These are phyloP conservation scores for Corchorus olitorius DNA, from an alignment of 345 rosid genomes.

Conservation along the genomic window DNA sequence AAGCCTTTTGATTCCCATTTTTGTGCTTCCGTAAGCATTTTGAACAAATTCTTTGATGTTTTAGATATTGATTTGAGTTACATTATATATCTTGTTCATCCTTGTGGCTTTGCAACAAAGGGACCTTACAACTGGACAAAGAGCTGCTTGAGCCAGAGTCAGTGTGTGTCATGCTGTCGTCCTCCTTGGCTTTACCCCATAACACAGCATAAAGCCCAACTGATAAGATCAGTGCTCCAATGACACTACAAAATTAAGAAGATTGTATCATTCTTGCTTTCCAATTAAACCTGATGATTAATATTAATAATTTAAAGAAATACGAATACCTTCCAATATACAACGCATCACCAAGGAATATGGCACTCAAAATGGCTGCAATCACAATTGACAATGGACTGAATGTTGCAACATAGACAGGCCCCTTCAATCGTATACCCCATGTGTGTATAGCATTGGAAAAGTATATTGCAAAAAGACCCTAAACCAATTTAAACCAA, in stretches of 20 bases:
- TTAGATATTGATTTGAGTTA: neutral
- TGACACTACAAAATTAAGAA: conserved; percentile 39
- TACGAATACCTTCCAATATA: conserved; percentile 37
- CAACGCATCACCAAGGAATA: conserved; percentile 43
- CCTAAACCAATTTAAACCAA: conserved; percentile 8
- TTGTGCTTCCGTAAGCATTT: too few relatives aligned
- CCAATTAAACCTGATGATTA: neutral
- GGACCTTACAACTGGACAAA: conserved; percentile 36
- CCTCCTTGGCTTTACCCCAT: conserved; percentile 78
- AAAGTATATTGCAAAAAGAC: conserved; percentile 20
- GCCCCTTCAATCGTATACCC: conserved; percentile 33
- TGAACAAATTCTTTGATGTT: too few relatives aligned
- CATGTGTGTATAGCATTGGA: conserved; percentile 24
- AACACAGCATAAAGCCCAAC: conserved; percentile 74
- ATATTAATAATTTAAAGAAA: neutral
- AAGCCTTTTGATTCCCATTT: too few relatives aligned
- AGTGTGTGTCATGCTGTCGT: conserved; percentile 45
- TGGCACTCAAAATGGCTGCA: conserved; percentile 34
- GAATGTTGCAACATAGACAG: conserved; percentile 45
- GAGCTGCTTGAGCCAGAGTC: conserved; percentile 22
- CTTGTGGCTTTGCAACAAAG: conserved; percentile 56
- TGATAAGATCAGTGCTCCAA: conserved; percentile 70
- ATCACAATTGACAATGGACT: conserved; percentile 44
- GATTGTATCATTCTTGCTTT: neutral
- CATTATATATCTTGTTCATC: conserved; percentile 26